Evolutionary conservation across 2,329 filamentous ascomycete species (phyloP), one percentile per base, ranked within the genome.

Genomic region (Elsinoe australis): DNA sequence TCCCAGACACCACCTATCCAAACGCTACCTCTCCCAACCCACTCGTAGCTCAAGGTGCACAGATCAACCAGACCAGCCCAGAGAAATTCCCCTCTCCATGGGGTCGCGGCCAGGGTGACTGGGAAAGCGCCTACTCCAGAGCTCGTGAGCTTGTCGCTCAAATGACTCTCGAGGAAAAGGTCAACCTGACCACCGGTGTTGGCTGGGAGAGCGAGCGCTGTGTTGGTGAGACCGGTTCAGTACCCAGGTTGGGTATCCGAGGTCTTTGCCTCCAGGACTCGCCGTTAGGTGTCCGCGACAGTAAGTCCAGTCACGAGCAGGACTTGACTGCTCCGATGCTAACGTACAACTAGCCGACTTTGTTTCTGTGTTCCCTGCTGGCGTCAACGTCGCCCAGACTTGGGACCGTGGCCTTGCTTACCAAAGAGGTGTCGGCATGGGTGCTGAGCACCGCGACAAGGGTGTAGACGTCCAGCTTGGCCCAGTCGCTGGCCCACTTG

Each of bases 321-420:
- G n/a, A n/a, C n/a, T n/a, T n/a, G n/a, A n/a, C n/a, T n/a, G n/a
- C n/a, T n/a, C n/a, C n/a, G n/a, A n/a, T n/a, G n/a, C n/a, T n/a
- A n/a, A 56, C 1, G 44, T 22, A 21, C 7, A 9, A 9, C 8
- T 19, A 48, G 45, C 31, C 19, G 53, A 54, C 29, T 51, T 51
- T 12, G 59, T 59, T 3, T 62, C 56, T 29, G 60, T 62, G 3
- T 67, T 66, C 49, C 58, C 64, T 1, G 61, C 61, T 12, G 58
- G 59, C 8, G 49, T 67, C n/a, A 55, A 58, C 14, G 59, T 57
- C 0, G 64, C 58, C 3, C 60, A 63, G 8, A 61, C 65, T 0
- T 67, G 64, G 62, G 62, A 66, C 17, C 55, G 59, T 5, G 36
- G 51, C 2, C 57, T 79, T 46, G 71, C 74, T 0, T 71, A 75